phyloP scores from a whole-genome alignment of 768 basidiomycete species.

The Butyriboletus loyo region DNA sequence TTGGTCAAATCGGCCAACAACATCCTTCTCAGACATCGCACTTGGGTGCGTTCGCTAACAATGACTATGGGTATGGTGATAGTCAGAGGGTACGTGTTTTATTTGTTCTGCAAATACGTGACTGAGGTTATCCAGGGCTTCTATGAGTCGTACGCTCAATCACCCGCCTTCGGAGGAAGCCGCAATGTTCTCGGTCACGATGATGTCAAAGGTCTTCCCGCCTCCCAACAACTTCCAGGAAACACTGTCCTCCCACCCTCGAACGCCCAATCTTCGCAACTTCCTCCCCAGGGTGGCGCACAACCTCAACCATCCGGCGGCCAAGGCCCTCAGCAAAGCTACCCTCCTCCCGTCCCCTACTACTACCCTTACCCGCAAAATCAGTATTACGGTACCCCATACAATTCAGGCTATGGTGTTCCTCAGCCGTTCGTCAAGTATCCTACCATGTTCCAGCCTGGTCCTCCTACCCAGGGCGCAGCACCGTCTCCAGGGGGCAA shows the following conservation, averaged over 20 bases:
- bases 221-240: slow-evolving; percentile 55
- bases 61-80: slow-evolving; percentile 70
- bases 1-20: slow-evolving; percentile 60
- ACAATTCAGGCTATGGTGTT: slow-evolving; percentile 52
- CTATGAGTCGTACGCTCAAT: slow-evolving; percentile 73
- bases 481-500: slow-evolving; percentile 65
- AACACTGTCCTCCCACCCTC: slow-evolving; percentile 50
- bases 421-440: slow-evolving; percentile 77
- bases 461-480: slow-evolving; percentile 64
- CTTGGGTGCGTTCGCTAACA: slow-evolving; percentile 52
- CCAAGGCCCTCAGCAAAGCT: slow-evolving; percentile 64
- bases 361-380: slow-evolving; percentile 72
- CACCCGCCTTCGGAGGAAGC: slow-evolving; percentile 54
- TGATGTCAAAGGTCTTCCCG: slow-evolving; percentile 68
- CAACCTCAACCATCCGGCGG: slow-evolving; percentile 58
- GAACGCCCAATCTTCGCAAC: slow-evolving; percentile 51
- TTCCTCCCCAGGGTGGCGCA: slow-evolving; percentile 44
- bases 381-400: slow-evolving; percentile 73
- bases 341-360: slow-evolving; percentile 60
- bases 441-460: slow-evolving; percentile 71
- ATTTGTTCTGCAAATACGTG: background rate
- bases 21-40: slow-evolving; percentile 52
- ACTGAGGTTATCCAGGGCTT: slow-evolving; percentile 50
- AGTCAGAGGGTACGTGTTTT: slow-evolving; percentile 54
- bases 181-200: slow-evolving; percentile 69